phyloP scores from a whole-genome alignment of 2,329 filamentous ascomycete species.

The Parascedosporium putredinis region DNA sequence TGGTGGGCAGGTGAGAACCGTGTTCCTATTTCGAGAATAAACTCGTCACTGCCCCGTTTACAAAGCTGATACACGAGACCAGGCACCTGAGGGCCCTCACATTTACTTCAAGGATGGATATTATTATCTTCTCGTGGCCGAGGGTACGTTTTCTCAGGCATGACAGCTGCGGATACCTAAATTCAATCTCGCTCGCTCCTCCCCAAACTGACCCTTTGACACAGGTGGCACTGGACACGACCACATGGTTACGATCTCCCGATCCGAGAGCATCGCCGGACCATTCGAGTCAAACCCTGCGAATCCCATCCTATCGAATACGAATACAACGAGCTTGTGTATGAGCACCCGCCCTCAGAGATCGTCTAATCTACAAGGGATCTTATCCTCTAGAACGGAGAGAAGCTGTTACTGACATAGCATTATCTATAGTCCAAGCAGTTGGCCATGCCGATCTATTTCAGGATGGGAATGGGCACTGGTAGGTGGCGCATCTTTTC shows the following conservation, averaged over 20 bases:
- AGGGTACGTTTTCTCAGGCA: constrained; percentile 29
- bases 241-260: constrained; percentile 32
- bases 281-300: constrained; percentile 29
- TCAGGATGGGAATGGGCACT: constrained; percentile 32
- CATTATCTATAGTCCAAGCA: constrained; percentile 21
- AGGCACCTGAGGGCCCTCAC: constrained; percentile 33
- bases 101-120: constrained; percentile 31
- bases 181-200: no score
- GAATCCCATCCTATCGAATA: constrained; percentile 36
- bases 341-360: neutral
- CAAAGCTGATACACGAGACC: constrained; percentile 11
- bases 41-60: neutral
- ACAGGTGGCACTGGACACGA: constrained; percentile 26
- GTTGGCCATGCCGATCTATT: constrained; percentile 35
- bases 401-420: neutral
- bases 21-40: neutral
- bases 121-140: constrained; percentile 39
- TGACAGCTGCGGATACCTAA: no score
- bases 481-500: constrained; percentile 19
- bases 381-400: neutral
- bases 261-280: constrained; percentile 26
- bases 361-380: neutral
- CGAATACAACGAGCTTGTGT: constrained; percentile 24
- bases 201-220: neutral
- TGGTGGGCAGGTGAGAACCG: constrained; percentile 16